Conservation (phyloP, 2,329 filamentous ascomycete genomes). For the Podosphaera aphanis region DNA sequence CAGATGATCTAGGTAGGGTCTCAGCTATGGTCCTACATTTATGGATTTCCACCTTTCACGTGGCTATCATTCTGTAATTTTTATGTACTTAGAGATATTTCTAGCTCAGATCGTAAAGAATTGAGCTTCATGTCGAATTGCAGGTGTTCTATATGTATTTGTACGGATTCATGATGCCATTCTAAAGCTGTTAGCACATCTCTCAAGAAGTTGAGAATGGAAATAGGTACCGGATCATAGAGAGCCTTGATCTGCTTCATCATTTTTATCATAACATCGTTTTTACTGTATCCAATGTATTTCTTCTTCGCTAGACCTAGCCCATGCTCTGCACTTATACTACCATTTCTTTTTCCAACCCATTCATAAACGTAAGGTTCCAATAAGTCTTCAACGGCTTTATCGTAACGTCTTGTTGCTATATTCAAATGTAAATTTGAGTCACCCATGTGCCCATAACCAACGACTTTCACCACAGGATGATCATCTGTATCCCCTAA, state of each 20-base stretch:
- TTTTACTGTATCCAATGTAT: slow-evolving; percentile 70
- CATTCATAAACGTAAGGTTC: slow-evolving; percentile 97
- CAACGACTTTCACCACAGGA: slow-evolving; percentile 73
- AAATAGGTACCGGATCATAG: slow-evolving; percentile 64
- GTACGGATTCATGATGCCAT: slow-evolving; percentile 97
- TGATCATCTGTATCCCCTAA: slow-evolving; percentile 51
- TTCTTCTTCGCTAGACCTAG: slow-evolving; percentile 88
- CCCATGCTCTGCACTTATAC: slow-evolving; percentile 92
- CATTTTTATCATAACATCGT: slow-evolving; percentile 61
- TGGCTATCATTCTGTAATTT: too few species aligned
- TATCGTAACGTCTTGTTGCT: slow-evolving; percentile 59
- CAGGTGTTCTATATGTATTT: slow-evolving; percentile 51
- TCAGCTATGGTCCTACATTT: too few species aligned
- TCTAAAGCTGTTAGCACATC: slow-evolving; percentile 28
- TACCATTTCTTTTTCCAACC: slow-evolving; percentile 70
- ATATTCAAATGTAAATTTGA: slow-evolving; percentile 89
- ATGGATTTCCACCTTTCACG: too few species aligned
- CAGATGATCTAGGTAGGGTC: too few species aligned
- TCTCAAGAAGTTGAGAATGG: background rate
- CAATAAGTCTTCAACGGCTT: slow-evolving; percentile 61
- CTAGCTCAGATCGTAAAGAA: background rate
- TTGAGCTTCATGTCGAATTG: background rate
- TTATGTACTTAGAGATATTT: too few species aligned
- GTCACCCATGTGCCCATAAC: slow-evolving; percentile 97
- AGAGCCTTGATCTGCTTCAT: slow-evolving; percentile 92